phyloP scores from a whole-genome alignment of 768 basidiomycete genomes.

The Leccinum subtestaceum region DNA sequence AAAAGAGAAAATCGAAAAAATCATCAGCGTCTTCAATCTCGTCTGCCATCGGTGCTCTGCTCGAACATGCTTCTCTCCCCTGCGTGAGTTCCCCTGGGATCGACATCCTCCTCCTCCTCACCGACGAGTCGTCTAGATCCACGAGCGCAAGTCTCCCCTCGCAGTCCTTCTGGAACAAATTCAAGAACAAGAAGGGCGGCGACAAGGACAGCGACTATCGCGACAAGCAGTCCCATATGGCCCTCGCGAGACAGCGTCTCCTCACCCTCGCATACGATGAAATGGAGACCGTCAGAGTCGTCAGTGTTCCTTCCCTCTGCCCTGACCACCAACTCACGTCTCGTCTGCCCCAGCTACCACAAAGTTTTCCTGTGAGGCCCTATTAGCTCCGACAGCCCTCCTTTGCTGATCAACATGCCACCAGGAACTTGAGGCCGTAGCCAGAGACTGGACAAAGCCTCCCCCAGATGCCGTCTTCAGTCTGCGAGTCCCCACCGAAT shows the following conservation, averaged over 20 bases:
- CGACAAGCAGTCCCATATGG: slow-evolving; percentile 56
- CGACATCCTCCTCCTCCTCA: not conserved
- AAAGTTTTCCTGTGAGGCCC: slow-evolving; percentile 55
- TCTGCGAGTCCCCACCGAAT: slow-evolving; percentile 83
- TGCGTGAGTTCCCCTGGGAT: slow-evolving; percentile 48
- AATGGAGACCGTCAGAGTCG: slow-evolving; percentile 83
- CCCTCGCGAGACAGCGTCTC: slow-evolving; percentile 69
- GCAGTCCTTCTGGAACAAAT: slow-evolving; percentile 56
- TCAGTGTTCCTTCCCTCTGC: slow-evolving; percentile 17
- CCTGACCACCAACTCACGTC: not conserved
- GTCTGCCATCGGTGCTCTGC: slow-evolving; percentile 23
- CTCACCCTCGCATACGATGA: slow-evolving; percentile 81
- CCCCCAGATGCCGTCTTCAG: slow-evolving; percentile 75
- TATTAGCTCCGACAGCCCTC: not conserved
- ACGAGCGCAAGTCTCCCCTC: slow-evolving; percentile 59
- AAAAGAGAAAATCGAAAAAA: not conserved
- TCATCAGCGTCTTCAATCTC: slow-evolving; percentile 22
- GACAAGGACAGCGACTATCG: slow-evolving; percentile 63
- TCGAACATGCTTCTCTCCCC: slow-evolving; percentile 74
- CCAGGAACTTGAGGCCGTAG: slow-evolving; percentile 78
- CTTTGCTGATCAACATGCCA: slow-evolving; percentile 6
- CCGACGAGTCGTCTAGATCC: slow-evolving; percentile 48
- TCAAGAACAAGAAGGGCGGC: slow-evolving; percentile 57
- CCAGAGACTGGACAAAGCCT: slow-evolving; percentile 83
- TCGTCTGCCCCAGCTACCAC: slow-evolving; percentile 54